A percentile compares a stretch with the other conserved stretches of the same genome.
phyloP scores from a whole-genome alignment of 352 stramenopile species.

The Pythium biforme region DNA sequence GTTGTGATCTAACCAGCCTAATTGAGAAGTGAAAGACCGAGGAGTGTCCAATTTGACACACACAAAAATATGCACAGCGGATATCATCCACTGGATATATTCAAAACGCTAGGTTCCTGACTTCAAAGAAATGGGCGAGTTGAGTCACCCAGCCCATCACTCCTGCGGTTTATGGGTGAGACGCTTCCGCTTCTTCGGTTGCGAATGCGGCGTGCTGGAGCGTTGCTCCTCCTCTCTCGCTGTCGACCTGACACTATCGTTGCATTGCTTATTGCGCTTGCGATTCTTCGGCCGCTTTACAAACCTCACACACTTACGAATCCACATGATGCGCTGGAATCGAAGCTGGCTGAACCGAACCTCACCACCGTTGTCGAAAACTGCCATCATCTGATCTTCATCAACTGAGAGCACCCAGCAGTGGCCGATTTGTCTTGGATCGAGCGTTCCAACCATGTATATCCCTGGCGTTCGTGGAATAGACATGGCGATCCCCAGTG shows the following conservation, averaged over 20 bases:
- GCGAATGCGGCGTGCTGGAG: too few relatives aligned
- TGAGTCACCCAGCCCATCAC: too few relatives aligned
- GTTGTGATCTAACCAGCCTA: background rate
- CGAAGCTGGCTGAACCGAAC: background rate
- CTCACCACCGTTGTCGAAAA: conserved; percentile 7
- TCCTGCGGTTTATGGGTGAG: too few relatives aligned
- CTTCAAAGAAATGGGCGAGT: too few relatives aligned
- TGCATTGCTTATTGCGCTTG: background rate
- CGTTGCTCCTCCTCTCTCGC: too few relatives aligned
- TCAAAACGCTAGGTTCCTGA: too few relatives aligned
- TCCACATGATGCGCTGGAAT: conserved; percentile 2
- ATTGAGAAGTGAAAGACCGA: too few relatives aligned
- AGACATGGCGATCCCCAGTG: background rate
- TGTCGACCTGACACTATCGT: background rate
- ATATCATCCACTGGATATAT: too few relatives aligned
- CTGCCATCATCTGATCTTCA: conserved; percentile 8
- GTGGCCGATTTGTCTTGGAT: background rate
- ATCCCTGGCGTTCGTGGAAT: background rate
- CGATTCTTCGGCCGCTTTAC: background rate
- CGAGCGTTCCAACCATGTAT: conserved; percentile 11
- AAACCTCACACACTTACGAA: conserved; percentile 3
- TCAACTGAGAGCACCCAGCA: conserved; percentile 9
- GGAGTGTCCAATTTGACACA: too few relatives aligned
- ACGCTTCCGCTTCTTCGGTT: too few relatives aligned
- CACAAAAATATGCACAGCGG: too few relatives aligned